phyloP scores from a whole-genome alignment of 2,329 filamentous ascomycete genomes.

The Conoideocrella luteorostrata region DNA sequence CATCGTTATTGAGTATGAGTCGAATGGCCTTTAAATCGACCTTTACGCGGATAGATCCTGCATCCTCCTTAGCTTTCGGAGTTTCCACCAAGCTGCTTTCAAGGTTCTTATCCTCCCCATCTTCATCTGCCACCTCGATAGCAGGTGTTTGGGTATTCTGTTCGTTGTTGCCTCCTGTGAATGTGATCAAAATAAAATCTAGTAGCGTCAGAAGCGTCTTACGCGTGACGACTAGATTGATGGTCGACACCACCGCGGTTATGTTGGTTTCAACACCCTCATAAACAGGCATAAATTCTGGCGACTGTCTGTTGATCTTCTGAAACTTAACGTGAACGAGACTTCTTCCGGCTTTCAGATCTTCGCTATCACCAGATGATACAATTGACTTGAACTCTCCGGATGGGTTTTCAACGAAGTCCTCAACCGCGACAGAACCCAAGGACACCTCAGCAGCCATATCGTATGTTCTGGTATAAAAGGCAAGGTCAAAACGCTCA shows the following conservation, averaged over 20 bases:
- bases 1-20: conserved; percentile 94
- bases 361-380: conserved; percentile 70
- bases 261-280: conserved; percentile 93
- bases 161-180: conserved; percentile 57
- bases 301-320: conserved; percentile 82
- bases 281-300: conserved; percentile 86
- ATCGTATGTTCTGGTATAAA: conserved; percentile 83
- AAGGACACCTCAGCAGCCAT: conserved; percentile 90
- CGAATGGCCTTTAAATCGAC: conserved; percentile 89
- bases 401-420: conserved; percentile 84
- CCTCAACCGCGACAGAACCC: conserved; percentile 80
- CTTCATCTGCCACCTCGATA: conserved; percentile 30
- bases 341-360: conserved; percentile 70
- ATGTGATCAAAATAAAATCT: conserved; percentile 91
- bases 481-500: conserved; percentile 79
- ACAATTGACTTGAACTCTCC: conserved; percentile 96
- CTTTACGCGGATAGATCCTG: conserved; percentile 84
- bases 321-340: conserved; percentile 85
- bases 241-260: conserved; percentile 84
- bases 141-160: conserved; percentile 21
- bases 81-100: conserved; percentile 28
- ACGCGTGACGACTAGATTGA: conserved; percentile 90
- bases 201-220: conserved; percentile 86
- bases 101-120: conserved; percentile 23
- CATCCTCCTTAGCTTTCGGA: conserved; percentile 29